Percentiles rank a stretch among this genome's conserved stretches.
These are phyloP conservation scores for Fomitopsis palustris DNA, from an alignment of 1,284 basidiomycete genomes.

Conservation along the genomic window DNA sequence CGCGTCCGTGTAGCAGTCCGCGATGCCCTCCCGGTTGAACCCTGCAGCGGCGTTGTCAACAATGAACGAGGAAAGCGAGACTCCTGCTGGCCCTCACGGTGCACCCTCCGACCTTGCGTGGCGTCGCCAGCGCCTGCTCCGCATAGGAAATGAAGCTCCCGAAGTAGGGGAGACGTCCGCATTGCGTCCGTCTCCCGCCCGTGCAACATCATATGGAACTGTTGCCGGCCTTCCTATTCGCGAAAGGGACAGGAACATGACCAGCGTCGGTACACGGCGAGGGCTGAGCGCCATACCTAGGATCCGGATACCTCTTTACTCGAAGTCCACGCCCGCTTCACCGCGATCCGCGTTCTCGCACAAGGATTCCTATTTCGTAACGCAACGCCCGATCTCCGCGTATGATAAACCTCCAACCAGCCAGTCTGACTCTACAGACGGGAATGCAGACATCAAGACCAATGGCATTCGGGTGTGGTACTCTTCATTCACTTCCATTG, in stretches of 20 bases:
- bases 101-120: constrained; percentile 40
- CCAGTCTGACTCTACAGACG: constrained; percentile 29
- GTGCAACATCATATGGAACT: constrained; percentile 45
- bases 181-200: constrained; percentile 18
- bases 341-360: constrained; percentile 32
- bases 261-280: constrained; percentile 30
- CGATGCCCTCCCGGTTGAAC: neutral
- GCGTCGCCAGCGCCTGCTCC: constrained; percentile 50
- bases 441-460: constrained; percentile 60
- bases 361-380: constrained; percentile 37
- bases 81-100: constrained; percentile 30
- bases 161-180: constrained; percentile 24
- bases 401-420: constrained; percentile 58
- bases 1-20: neutral
- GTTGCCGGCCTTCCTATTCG: constrained; percentile 25
- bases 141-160: constrained; percentile 35
- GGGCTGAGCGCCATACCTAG: constrained; percentile 33
- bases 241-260: constrained; percentile 22
- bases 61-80: constrained; percentile 6
- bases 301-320: constrained; percentile 31
- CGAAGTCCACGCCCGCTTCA: constrained; percentile 29
- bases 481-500: constrained; percentile 79
- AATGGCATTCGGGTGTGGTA: constrained; percentile 94
- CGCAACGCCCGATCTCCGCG: constrained; percentile 64
- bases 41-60: neutral